phyloP scores from a whole-genome alignment of 225 moss, liverwort and hornwort genomes.

The Neckera pumila region DNA sequence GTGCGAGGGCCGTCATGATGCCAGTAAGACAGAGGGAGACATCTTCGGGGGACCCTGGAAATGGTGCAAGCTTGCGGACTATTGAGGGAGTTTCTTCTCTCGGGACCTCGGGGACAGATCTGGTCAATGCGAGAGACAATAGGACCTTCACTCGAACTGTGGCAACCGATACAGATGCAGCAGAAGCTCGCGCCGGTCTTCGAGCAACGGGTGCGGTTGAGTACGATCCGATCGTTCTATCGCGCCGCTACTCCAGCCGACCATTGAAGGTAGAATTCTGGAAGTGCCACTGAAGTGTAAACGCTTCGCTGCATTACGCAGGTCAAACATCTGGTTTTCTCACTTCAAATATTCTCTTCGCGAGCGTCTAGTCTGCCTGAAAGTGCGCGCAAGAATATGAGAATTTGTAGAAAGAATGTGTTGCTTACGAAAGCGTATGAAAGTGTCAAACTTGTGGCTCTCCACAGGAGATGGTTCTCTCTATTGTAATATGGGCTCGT shows the following conservation, averaged over 20 bases:
- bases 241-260: constrained; percentile 17
- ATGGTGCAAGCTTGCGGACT: constrained; percentile 10
- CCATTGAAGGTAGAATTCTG: constrained; percentile 40
- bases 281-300: no score
- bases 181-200: constrained; percentile 35
- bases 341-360: background rate
- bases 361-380: background rate
- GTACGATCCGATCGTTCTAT: constrained; percentile 29
- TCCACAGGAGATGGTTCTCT: background rate
- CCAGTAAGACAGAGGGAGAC: constrained; percentile 20
- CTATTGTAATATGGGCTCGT: background rate
- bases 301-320: background rate
- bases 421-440: background rate
- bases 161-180: constrained; percentile 9
- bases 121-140: background rate
- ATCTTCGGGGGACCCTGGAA: constrained; percentile 7
- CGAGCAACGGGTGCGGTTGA: constrained; percentile 19
- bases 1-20: constrained; percentile 20
- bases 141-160: background rate
- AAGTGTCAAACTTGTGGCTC: background rate
- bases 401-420: background rate
- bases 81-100: background rate
- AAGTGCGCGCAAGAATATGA: background rate
- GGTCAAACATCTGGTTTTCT: background rate
- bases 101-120: background rate